Conservation (phyloP, 495 filamentous ascomycete genomes). For the Opeltia flavorubescens region DNA sequence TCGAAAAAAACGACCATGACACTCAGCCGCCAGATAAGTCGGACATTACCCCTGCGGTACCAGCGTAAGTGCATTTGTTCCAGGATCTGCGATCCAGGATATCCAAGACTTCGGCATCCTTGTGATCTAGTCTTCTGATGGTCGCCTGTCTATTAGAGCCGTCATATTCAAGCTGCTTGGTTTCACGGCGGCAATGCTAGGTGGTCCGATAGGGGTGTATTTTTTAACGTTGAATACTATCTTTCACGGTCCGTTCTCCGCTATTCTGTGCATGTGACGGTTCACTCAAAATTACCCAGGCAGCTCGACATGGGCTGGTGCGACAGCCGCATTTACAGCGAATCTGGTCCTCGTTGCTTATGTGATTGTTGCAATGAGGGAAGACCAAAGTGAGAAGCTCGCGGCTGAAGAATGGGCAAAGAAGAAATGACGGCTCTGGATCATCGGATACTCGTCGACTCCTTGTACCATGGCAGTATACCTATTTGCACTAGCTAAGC, state of each 20-base stretch:
- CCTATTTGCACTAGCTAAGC: neutral
- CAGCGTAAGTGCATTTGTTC: conserved; percentile 39
- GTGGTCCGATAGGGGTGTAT: conserved; percentile 71
- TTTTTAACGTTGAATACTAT: conserved; percentile 63
- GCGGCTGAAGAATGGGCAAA: conserved; percentile 40
- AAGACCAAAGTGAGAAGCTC: conserved; percentile 62
- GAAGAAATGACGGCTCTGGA: conserved; percentile 37
- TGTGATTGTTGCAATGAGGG: conserved; percentile 78
- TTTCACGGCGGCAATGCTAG: conserved; percentile 86
- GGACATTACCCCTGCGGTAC: conserved; percentile 51
- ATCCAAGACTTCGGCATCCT: conserved; percentile 1
- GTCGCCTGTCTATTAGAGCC: conserved; percentile 34
- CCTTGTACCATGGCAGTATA: too few species aligned
- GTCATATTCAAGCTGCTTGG: conserved; percentile 81
- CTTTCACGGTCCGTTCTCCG: conserved; percentile 50
- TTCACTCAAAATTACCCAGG: conserved; percentile 32
- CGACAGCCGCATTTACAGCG: conserved; percentile 70
- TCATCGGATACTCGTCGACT: neutral
- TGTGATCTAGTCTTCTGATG: neutral
- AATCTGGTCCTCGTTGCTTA: conserved; percentile 88
- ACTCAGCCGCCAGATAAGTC: conserved; percentile 19
- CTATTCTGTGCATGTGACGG: neutral
- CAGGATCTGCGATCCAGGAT: neutral
- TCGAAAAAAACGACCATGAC: conserved; percentile 37
- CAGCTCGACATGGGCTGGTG: conserved; percentile 77